Evolutionary conservation across 225 moss, liverwort and hornwort species (phyloP).

Genomic region (Lunularia cruciata): DNA sequence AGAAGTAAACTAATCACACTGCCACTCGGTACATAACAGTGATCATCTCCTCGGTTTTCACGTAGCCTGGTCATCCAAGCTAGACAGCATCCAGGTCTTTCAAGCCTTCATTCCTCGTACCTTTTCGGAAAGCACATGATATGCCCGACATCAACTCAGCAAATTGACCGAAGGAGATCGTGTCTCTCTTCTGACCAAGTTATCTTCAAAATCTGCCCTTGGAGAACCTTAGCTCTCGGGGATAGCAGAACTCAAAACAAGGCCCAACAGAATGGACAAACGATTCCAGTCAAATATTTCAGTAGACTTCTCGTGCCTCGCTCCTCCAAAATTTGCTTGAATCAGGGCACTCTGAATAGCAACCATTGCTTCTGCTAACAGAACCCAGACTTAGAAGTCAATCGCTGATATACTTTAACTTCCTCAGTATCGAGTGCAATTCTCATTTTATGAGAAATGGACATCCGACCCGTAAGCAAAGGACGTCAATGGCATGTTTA

Average conservation of each 20-base stretch:
- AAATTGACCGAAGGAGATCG: not conserved
- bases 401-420: not conserved
- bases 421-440: no score
- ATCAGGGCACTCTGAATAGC: slow-evolving; percentile 8
- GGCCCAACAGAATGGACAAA: not conserved
- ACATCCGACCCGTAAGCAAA: not conserved
- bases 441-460: not conserved
- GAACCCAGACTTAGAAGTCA: not conserved
- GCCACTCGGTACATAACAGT: slow-evolving; percentile 3
- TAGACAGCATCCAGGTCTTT: not conserved
- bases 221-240: not conserved
- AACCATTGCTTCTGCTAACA: slow-evolving; percentile 21
- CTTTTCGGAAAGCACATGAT: not conserved
- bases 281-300: not conserved
- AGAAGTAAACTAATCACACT: slow-evolving; percentile 14
- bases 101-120: not conserved
- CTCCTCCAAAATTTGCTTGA: slow-evolving; percentile 1
- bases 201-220: not conserved
- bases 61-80: not conserved
- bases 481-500: not conserved
- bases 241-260: not conserved
- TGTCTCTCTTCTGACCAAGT: not conserved
- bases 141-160: no score
- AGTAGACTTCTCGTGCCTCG: slow-evolving; percentile 23
- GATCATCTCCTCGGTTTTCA: not conserved